Evolutionary conservation across 2,329 filamentous ascomycete species (phyloP), one percentile per base, ranked within the genome.

Genomic region (Fusarium cicatricum): DNA sequence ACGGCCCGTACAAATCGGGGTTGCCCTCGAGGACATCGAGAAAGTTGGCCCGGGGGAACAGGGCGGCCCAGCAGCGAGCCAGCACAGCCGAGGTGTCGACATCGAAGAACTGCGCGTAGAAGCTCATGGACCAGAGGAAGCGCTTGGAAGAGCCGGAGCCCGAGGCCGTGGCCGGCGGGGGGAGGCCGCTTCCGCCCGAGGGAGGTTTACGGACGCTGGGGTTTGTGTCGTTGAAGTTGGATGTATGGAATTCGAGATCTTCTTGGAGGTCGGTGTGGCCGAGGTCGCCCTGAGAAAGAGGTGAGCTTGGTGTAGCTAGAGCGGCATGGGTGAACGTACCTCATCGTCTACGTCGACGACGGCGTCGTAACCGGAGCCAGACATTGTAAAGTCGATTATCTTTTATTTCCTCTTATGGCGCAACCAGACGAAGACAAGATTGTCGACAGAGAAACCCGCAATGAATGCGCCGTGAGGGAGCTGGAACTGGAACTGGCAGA

Each of bases 81-180:
- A 97, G 79, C 16, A 99, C 93, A 47, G 95, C 91, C 56, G 85
- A 88, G 2, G 95, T 98, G 78, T 99, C 95, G 62, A 99, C 94
- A 72, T 99, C 95, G 79, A 99, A 99, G 85, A 95, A 98, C 78
- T 97, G 95, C 51, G 92, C 87, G 80, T 99, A 99, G 82, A 97
- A 99, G 53, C 87, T 87, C 60, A 98, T 82, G 39, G 88, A 88
- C 95, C 95, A 99, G 62, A 98, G 90, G 79, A 89, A 92, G 71
- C 91, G 91, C 78, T 98, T 98, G 57, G 85, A 83, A n/a, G 75
- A 74, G 15, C 62, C 66, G 11, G 72, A 69, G 15, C 75, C 72
- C 16, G 79, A 75, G 3, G 84, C 78, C 15, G 85, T 87, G 11
- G 72, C 85, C 2, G 85, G 85, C 2, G 80, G 78, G 1, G 85